Percentiles rank a stretch among this genome's conserved stretches.
phyloP scores from a whole-genome alignment of 2,329 filamentous ascomycete genomes.

The Ophiosphaerella herpotricha region DNA sequence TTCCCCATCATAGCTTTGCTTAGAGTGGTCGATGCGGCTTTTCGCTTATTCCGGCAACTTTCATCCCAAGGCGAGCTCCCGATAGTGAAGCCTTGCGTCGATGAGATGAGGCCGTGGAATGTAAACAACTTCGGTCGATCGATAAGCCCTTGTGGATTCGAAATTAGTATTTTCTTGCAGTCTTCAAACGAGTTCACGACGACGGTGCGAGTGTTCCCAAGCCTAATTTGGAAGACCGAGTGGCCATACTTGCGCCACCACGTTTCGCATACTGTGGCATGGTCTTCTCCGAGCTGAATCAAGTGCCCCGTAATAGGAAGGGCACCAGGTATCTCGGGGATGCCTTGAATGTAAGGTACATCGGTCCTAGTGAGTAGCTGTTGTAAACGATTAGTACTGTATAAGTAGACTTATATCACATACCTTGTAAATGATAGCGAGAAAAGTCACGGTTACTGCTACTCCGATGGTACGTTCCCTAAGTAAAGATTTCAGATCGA shows the following conservation, averaged over 20 bases:
- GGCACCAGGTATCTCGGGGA: conserved; percentile 58
- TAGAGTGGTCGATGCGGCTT: conserved; percentile 56
- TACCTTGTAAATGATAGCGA: conserved; percentile 9
- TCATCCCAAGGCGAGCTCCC: conserved; percentile 60
- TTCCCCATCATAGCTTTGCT: conserved; percentile 52
- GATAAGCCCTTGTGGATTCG: conserved; percentile 57
- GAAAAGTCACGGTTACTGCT: background rate
- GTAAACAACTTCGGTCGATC: conserved; percentile 58
- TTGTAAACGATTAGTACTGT: background rate
- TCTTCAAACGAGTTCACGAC: conserved; percentile 60
- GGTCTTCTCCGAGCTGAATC: conserved; percentile 57
- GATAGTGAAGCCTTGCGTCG: conserved; percentile 58
- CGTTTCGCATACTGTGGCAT: conserved; percentile 57
- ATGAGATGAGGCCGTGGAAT: conserved; percentile 58
- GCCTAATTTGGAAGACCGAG: conserved; percentile 58
- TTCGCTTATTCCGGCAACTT: conserved; percentile 59
- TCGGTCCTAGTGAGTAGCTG: conserved; percentile 47
- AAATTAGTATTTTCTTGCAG: conserved; percentile 56
- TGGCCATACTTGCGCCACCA: conserved; percentile 56
- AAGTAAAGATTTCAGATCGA: background rate
- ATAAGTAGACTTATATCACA: background rate
- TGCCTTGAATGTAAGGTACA: conserved; percentile 54
- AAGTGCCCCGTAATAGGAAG: conserved; percentile 58
- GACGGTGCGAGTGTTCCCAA: conserved; percentile 59
- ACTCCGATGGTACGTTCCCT: background rate